Conservation (phyloP, 805 yeast species). For the Blastobotrys attinorum region DNA sequence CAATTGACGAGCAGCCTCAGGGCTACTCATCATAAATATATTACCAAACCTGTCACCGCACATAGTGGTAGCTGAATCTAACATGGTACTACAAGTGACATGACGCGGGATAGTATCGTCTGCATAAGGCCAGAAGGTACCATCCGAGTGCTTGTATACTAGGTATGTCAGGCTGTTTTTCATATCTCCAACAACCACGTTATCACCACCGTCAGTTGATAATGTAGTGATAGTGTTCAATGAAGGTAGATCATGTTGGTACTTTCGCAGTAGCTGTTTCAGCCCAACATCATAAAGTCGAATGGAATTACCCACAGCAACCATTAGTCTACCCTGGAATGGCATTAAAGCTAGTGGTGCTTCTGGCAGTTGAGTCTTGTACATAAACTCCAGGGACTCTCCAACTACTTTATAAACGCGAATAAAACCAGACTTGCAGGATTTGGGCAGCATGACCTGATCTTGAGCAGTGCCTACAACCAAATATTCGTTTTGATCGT, state of each 20-base stretch:
- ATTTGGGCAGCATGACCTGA: slow-evolving; percentile 19
- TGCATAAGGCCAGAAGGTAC: slow-evolving; percentile 49
- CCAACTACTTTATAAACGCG: slow-evolving; percentile 25
- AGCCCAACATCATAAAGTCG: slow-evolving; percentile 66
- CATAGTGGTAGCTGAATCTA: slow-evolving; percentile 70
- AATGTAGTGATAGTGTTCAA: slow-evolving; percentile 43
- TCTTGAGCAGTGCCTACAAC: slow-evolving; percentile 26
- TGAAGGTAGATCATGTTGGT: slow-evolving; percentile 37
- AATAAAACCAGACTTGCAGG: slow-evolving; percentile 20
- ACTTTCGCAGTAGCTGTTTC: slow-evolving; percentile 68
- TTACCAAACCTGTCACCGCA: slow-evolving; percentile 90
- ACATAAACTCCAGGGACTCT: slow-evolving; percentile 34
- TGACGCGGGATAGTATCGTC: slow-evolving; percentile 67
- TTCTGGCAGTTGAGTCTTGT: slow-evolving; percentile 49
- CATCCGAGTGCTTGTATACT: slow-evolving; percentile 38
- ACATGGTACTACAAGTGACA: slow-evolving; percentile 46
- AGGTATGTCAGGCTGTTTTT: slow-evolving; percentile 55
- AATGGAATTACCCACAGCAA: slow-evolving; percentile 46
- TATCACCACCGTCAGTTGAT: slow-evolving; percentile 36
- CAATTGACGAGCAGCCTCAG: slow-evolving; percentile 39
- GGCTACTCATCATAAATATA: slow-evolving; percentile 56
- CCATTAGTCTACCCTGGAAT: slow-evolving; percentile 56
- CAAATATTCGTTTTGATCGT: slow-evolving; percentile 14
- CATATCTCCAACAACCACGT: slow-evolving; percentile 62
- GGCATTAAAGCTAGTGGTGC: slow-evolving; percentile 41